Evolutionary conservation across 495 filamentous ascomycete genomes (phyloP).

Genomic region (Hypomontagnella monticulosa): DNA sequence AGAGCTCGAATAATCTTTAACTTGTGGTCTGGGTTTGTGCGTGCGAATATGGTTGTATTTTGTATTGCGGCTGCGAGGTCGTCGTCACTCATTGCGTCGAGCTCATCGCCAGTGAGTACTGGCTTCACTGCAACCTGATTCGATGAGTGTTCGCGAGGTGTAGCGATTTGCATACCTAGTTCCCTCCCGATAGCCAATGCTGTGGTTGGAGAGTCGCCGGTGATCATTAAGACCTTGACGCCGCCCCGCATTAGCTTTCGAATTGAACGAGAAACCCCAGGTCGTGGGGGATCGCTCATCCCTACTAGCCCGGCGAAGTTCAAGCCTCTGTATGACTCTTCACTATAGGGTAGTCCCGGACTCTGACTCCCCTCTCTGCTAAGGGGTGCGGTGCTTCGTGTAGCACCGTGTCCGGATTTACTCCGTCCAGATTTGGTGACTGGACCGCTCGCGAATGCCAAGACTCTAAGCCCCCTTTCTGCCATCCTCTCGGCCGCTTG

Average conservation of each 20-base stretch:
- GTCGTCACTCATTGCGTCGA: slow-evolving; percentile 86
- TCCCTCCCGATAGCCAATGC: slow-evolving; percentile 92
- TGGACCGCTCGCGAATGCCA: slow-evolving; percentile 88
- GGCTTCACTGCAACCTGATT: slow-evolving; percentile 65
- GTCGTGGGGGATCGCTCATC: slow-evolving; percentile 95
- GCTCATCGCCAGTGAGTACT: slow-evolving; percentile 86
- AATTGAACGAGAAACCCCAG: slow-evolving; percentile 89
- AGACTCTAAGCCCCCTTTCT: slow-evolving; percentile 85
- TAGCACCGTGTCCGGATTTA: slow-evolving; percentile 39
- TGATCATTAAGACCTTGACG: slow-evolving; percentile 98
- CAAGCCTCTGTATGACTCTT: slow-evolving; percentile 81
- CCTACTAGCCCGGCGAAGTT: slow-evolving; percentile 92
- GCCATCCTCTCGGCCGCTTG: slow-evolving; percentile 92
- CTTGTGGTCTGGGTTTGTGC: slow-evolving; percentile 97
- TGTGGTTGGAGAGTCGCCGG: slow-evolving; percentile 93
- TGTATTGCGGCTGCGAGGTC: slow-evolving; percentile 85
- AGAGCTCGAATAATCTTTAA: slow-evolving; percentile 94
- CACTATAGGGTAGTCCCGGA: slow-evolving; percentile 59
- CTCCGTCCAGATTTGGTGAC: slow-evolving; percentile 50
- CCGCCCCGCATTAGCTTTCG: slow-evolving; percentile 90
- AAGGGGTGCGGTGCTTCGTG: slow-evolving; percentile 46
- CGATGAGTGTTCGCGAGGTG: slow-evolving; percentile 54
- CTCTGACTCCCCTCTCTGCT: slow-evolving; percentile 51
- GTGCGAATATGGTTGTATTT: slow-evolving; percentile 91
- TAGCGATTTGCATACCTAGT: slow-evolving; percentile 82